Base-by-base conservation (phyloP, 1,284 basidiomycete genomes). In the Fomitopsis betulina region DNA sequence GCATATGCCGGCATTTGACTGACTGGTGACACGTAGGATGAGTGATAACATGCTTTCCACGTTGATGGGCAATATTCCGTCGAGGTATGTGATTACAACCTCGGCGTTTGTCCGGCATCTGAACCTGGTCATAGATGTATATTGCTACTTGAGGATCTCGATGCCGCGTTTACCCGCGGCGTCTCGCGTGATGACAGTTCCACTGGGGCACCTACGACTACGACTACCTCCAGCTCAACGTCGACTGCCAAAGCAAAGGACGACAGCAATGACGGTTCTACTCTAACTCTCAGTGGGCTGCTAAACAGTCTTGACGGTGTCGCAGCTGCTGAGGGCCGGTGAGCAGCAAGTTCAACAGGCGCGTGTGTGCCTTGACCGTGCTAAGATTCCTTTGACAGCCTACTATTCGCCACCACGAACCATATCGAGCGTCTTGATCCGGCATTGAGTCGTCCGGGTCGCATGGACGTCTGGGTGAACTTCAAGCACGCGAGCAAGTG, bases 391-490 rank as follows among this genome's bases (percentile, higher is more conserved):
- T 10, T 54, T 39, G 33, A 60, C 67, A 89, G 90, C 43, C 79
- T 92, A 59, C 78, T 92, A 10, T 92, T 92, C 70, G 88, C 89
- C 37, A 92, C 90, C 8, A 92, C 89, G 10, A 93, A 93, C 72
- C 90, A 93, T 69, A 91, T 93, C 66, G 90, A 93, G 71, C 87
- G 91, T 55, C 80, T 93, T 51, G 91, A 93, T 70, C 90, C 91
- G 51, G 89, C 89, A 17, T 77, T 92, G 49, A 89, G 86, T 71
- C 81, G 89, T 23, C 89, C 89, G 35, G 90, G 90, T 56, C 87
- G 90, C 55, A 91, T 92, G 89, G 90, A 93, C 66, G 91, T 93
- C 15, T 92, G 91, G 90, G 82, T 92, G 39, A 91, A 93, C 76
- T 93, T 93, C 74, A 88, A 87, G 59, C 87, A 93, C 67, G 91